Conservation (phyloP, 1,284 basidiomycete species). For the Tylopilus sp. region DNA sequence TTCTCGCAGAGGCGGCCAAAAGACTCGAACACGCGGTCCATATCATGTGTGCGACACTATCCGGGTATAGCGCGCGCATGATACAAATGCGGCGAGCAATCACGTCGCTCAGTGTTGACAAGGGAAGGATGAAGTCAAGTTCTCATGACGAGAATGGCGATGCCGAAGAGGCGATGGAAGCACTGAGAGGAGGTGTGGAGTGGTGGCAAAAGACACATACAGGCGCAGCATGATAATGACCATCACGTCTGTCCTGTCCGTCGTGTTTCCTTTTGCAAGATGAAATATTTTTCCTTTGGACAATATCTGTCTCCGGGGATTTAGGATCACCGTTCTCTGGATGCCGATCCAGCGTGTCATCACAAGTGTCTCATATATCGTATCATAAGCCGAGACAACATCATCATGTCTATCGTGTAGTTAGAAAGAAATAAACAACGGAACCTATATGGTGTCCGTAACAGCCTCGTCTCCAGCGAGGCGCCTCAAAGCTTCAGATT, state of each 20-base stretch:
- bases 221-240: neutral
- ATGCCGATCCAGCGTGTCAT: neutral
- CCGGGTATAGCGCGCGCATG: constrained; percentile 21
- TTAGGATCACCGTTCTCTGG: no score
- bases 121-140: neutral
- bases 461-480: neutral
- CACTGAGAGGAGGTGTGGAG: constrained; percentile 7
- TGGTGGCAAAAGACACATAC: constrained; percentile 13
- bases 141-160: constrained; percentile 4
- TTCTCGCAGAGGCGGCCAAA: constrained; percentile 27
- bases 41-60: constrained; percentile 29
- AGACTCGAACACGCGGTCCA: constrained; percentile 25
- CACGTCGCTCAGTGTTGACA: constrained; percentile 1
- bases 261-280: no score
- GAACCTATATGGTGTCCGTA: no score
- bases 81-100: constrained; percentile 12
- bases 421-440: no score
- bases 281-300: no score
- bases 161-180: constrained; percentile 14
- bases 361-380: no score
- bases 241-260: neutral
- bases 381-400: no score
- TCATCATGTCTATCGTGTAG: no score
- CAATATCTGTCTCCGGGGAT: no score
- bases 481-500: no score